Evolutionary conservation across 2,329 filamentous ascomycete species (phyloP).

Genomic region (Zymoseptoria ardabiliae): DNA sequence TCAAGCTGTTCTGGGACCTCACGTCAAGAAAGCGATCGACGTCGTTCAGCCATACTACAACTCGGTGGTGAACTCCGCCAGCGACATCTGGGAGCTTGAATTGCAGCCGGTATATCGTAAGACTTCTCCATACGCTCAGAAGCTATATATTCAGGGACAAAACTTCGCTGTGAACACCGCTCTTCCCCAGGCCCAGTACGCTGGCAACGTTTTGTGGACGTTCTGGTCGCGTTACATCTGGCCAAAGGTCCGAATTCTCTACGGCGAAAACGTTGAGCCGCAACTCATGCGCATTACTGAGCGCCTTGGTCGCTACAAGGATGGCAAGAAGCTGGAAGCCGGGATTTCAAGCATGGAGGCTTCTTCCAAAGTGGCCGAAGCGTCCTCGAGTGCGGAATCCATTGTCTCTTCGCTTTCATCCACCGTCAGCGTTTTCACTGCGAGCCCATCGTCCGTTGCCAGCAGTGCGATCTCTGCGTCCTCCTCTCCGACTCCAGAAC

Average conservation of each 20-base stretch:
- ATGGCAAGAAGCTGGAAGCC: slow-evolving; percentile 55
- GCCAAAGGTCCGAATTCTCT: slow-evolving; percentile 72
- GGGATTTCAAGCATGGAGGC: slow-evolving; percentile 49
- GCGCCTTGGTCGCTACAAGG: slow-evolving; percentile 69
- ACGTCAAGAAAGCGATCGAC: slow-evolving; percentile 57
- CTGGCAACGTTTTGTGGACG: slow-evolving; percentile 59
- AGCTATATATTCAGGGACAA: slow-evolving; percentile 60
- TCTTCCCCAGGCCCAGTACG: slow-evolving; percentile 64
- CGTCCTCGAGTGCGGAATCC: slow-evolving; percentile 20
- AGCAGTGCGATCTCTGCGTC: slow-evolving; percentile 17
- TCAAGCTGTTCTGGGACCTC: slow-evolving; percentile 61
- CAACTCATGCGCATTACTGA: slow-evolving; percentile 89
- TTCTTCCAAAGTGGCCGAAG: slow-evolving; percentile 21
- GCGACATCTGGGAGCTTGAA: slow-evolving; percentile 63
- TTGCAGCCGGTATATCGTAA: slow-evolving; percentile 68
- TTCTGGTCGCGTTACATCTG: slow-evolving; percentile 73
- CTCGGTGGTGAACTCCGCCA: slow-evolving; percentile 53
- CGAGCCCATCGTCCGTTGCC: slow-evolving; percentile 19
- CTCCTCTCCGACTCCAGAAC: slow-evolving; percentile 39
- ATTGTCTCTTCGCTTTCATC: slow-evolving; percentile 23
- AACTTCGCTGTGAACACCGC: slow-evolving; percentile 61
- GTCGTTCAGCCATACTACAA: slow-evolving; percentile 65
- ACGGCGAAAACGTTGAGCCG: slow-evolving; percentile 88
- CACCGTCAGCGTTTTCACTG: slow-evolving; percentile 21
- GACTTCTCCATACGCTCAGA: slow-evolving; percentile 65